Conservation (phyloP, 2,329 filamentous ascomycete genomes). For the Lasiodiplodia gonubiensis region DNA sequence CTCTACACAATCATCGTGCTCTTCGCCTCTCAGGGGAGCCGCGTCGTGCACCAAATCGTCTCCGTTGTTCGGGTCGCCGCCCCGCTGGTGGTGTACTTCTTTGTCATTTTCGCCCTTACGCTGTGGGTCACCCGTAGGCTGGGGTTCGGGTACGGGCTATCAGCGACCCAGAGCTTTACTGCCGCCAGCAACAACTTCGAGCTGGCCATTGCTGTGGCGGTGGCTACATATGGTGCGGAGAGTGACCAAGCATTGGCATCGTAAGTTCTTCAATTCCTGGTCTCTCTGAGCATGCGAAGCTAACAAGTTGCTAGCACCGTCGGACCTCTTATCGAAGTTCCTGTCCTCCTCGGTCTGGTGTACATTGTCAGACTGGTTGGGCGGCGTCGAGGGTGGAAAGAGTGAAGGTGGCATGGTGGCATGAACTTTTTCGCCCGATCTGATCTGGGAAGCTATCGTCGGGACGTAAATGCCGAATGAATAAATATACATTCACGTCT, state of each 20-base stretch:
- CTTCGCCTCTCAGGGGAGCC: conserved; percentile 79
- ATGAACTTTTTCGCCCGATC: no score
- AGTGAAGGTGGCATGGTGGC: no score
- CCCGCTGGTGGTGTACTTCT: conserved; percentile 81
- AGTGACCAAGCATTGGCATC: background rate
- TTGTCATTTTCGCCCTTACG: conserved; percentile 70
- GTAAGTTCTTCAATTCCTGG: no score
- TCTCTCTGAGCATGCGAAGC: no score
- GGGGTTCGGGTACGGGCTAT: conserved; percentile 75
- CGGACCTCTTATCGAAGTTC: no score
- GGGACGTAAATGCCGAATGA: no score
- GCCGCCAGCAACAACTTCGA: conserved; percentile 95
- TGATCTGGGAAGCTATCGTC: no score
- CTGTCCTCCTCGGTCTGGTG: no score
- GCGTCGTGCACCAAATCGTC: conserved; percentile 82
- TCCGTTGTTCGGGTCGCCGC: conserved; percentile 81
- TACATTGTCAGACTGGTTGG: no score
- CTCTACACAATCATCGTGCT: conserved; percentile 86
- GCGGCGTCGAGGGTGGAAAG: no score
- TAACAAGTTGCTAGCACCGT: no score
- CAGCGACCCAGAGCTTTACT: conserved; percentile 81
- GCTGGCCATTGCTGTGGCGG: conserved; percentile 84
- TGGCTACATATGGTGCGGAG: conserved; percentile 73
- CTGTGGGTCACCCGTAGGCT: conserved; percentile 65
- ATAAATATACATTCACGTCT: no score